These are phyloP conservation scores for Podospora pseudoanserina DNA, from an alignment of 495 filamentous ascomycete genomes.

Conservation along the genomic window DNA sequence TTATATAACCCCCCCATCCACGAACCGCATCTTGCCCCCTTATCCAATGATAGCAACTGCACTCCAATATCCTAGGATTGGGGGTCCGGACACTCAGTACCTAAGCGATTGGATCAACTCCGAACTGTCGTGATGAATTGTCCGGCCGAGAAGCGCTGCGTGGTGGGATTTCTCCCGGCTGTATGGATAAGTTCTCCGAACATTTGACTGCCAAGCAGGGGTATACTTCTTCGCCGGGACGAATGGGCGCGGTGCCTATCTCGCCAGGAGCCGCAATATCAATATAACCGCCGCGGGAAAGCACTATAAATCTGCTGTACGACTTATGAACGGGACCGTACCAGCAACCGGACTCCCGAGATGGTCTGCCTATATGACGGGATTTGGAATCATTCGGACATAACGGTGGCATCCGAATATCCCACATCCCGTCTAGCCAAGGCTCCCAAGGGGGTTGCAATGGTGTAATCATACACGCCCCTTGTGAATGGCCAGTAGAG, in stretches of 20 bases:
- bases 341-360: conserved; percentile 11
- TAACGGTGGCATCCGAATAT: not conserved
- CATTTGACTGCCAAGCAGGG: conserved; percentile 15
- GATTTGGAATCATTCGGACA: not conserved
- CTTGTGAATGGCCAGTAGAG: not conserved
- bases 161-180: conserved; percentile 14
- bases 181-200: conserved; percentile 23
- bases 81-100: conserved; percentile 5
- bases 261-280: not conserved
- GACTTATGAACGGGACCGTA: not conserved
- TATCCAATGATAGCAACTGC: not conserved
- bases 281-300: conserved; percentile 13
- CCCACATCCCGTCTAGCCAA: not conserved
- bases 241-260: not conserved
- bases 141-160: not conserved
- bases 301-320: conserved; percentile 21
- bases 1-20: not conserved
- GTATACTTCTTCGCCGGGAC: not conserved
- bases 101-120: not conserved
- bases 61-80: conserved; percentile 2
- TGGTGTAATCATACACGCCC: not conserved
- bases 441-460: not conserved
- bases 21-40: not conserved
- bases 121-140: conserved; percentile 2
- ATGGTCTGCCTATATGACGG: not conserved